A percentile compares a stretch with the other conserved stretches of the same genome.
Conservation (phyloP, 257 asterid genomes). For the Ilex aquifolium region DNA sequence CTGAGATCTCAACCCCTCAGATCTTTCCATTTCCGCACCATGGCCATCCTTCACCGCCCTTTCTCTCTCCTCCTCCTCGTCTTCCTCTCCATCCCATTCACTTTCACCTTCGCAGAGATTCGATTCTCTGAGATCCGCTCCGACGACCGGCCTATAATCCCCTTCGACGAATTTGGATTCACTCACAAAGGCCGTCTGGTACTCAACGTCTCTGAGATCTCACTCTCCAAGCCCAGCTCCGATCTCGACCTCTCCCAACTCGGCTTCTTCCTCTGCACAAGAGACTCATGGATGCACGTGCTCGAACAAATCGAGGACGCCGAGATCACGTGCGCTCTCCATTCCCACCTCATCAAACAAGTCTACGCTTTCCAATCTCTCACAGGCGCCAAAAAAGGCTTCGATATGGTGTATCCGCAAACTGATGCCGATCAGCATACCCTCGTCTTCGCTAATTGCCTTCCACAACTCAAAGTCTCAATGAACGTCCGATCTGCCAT, state of each 20-base stretch:
- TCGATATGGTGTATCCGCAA: background rate
- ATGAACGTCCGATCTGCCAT: constrained; percentile 1
- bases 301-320: background rate
- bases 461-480: background rate
- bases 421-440: background rate
- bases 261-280: background rate
- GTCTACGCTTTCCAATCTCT: background rate
- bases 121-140: constrained; percentile 1
- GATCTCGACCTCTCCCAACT: background rate
- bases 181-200: background rate
- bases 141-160: background rate
- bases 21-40: too few relatives aligned
- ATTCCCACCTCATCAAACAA: background rate
- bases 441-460: constrained; percentile 1
- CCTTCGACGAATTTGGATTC: background rate
- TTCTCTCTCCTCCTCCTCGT: too few relatives aligned
- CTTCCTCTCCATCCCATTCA: background rate
- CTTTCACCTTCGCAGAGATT: background rate
- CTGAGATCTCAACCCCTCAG: too few relatives aligned
- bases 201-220: background rate
- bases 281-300: background rate
- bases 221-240: background rate
- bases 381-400: background rate
- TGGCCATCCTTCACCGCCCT: too few relatives aligned
- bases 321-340: background rate